Evolutionary conservation across 192 early-diverging fungal genomes (phyloP), one percentile per base, ranked within the genome.

Genomic region (Dissophora ornata): DNA sequence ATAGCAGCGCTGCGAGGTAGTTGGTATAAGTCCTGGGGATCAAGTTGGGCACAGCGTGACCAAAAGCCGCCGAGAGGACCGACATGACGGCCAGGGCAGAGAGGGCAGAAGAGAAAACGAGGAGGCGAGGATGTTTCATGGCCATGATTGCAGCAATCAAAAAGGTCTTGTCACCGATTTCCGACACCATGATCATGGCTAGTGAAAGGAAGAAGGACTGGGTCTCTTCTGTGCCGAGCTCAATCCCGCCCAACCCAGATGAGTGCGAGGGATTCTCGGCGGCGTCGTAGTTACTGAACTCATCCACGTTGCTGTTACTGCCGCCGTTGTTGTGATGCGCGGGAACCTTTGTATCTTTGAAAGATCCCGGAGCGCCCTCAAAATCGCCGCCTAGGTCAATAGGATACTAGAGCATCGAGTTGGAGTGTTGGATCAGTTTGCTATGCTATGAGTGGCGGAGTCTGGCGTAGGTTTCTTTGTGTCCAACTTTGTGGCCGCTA

Each of bases 151-250:
- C 97, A 11, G 96, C 95, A 59, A 99, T 98, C 57, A 99, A 87
- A 69, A 99, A 99, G 18, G 97, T 99, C 81, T 99, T 99, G 89
- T 99, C 97, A 56, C 97, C 97, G 67, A 99, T 96, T 78, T 99
- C 97, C 13, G 95, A 96, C 38, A 97, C 91, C 19, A 97, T 83
- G 44, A 97, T 99, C 87, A 99, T 95, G 53, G 93, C 70, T 45
- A 97, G 84, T 12, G 89, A 90, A 11, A 88, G 33, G 29, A 90
- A 50, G 45, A 90, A 84, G 7, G 87, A 83, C 44, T 66, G 64
- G n/a, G 58, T 49, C 21, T 84, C 80, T 24, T 83, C 80, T 1
- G 63, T 29, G 40, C 57, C 57, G 21, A 79, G n/a, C 1, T 77
- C 73, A 12, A 77, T 57, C 2, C 71, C 62, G 5, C 47, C 62